Percentiles rank a stretch among this genome's conserved stretches.
phyloP scores from a whole-genome alignment of 2,329 filamentous ascomycete species.

The Trichoderma simmonsii region DNA sequence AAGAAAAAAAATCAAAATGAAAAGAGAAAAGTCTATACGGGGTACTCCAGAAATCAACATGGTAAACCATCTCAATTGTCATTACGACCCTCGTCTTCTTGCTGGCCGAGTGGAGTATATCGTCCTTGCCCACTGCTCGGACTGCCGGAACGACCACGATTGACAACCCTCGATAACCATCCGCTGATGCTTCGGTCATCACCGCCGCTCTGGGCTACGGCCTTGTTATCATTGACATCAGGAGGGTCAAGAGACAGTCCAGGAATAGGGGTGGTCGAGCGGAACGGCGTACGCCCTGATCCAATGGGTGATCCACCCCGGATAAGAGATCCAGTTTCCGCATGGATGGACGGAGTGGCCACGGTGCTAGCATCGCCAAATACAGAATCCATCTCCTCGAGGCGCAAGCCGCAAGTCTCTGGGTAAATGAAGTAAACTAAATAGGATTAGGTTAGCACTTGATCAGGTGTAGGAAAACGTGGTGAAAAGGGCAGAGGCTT shows the following conservation, averaged over 20 bases:
- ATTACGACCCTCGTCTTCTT: slow-evolving; percentile 35
- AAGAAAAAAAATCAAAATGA: background rate
- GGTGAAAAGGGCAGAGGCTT: background rate
- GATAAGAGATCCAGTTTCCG: slow-evolving; percentile 78
- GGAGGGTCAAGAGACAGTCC: slow-evolving; percentile 77
- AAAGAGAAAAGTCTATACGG: slow-evolving; percentile 28
- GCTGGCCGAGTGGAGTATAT: slow-evolving; percentile 42
- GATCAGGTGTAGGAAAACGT: background rate
- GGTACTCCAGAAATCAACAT: slow-evolving; percentile 22
- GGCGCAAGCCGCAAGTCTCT: slow-evolving; percentile 88
- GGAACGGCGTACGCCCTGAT: slow-evolving; percentile 57
- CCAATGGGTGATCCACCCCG: slow-evolving; percentile 69
- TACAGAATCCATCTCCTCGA: slow-evolving; percentile 94
- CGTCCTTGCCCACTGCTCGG: slow-evolving; percentile 40
- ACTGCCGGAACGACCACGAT: slow-evolving; percentile 39
- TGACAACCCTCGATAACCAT: slow-evolving; percentile 46
- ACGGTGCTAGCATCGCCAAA: slow-evolving; percentile 91
- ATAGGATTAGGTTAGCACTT: background rate
- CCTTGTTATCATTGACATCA: slow-evolving; percentile 49
- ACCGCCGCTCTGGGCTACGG: slow-evolving; percentile 33
- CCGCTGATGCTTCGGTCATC: slow-evolving; percentile 47
- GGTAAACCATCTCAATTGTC: slow-evolving; percentile 24
- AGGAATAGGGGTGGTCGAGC: slow-evolving; percentile 66
- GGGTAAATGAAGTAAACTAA: slow-evolving; percentile 96
- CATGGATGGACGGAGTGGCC: slow-evolving; percentile 71